A percentile compares a stretch with the other conserved stretches of the same genome.
phyloP scores from a whole-genome alignment of 1,284 basidiomycete genomes.

The Taiwanofungus camphoratus region DNA sequence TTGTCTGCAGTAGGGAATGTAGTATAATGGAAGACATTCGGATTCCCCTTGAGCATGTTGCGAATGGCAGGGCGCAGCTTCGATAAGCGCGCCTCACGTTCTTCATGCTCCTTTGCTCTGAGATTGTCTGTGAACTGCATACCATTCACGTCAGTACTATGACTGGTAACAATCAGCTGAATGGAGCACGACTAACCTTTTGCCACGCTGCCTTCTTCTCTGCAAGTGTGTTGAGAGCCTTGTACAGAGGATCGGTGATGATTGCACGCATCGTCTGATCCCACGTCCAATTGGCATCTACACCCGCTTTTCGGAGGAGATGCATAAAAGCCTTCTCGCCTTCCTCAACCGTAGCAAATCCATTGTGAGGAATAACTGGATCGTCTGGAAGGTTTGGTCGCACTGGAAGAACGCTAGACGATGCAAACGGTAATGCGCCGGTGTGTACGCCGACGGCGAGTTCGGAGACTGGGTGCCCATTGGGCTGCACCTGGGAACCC shows the following conservation, averaged over 20 bases:
- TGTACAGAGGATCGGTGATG: constrained; percentile 97
- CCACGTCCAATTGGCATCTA: constrained; percentile 95
- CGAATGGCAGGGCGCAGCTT: constrained; percentile 80
- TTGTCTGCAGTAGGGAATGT: constrained; percentile 84
- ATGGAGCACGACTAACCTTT: constrained; percentile 52
- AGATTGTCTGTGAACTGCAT: constrained; percentile 65
- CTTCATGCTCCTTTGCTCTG: constrained; percentile 68
- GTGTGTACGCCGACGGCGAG: constrained; percentile 42
- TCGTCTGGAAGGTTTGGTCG: constrained; percentile 79
- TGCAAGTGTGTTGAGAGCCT: constrained; percentile 86
- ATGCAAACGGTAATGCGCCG: constrained; percentile 49
- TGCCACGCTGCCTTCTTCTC: constrained; percentile 94
- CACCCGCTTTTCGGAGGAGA: constrained; percentile 81
- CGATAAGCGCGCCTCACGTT: constrained; percentile 72
- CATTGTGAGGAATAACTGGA: constrained; percentile 81
- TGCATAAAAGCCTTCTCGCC: constrained; percentile 93
- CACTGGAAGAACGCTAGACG: constrained; percentile 58
- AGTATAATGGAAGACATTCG: constrained; percentile 83
- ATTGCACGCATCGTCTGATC: constrained; percentile 97
- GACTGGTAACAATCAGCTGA: neutral
- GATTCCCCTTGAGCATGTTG: constrained; percentile 79
- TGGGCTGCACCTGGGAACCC: constrained; percentile 32
- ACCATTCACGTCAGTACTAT: neutral
- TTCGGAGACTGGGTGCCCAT: constrained; percentile 39
- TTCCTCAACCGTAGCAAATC: constrained; percentile 81